Evolutionary conservation across 352 stramenopile genomes (phyloP).

Genomic region (Phytophthora tentaculata): DNA sequence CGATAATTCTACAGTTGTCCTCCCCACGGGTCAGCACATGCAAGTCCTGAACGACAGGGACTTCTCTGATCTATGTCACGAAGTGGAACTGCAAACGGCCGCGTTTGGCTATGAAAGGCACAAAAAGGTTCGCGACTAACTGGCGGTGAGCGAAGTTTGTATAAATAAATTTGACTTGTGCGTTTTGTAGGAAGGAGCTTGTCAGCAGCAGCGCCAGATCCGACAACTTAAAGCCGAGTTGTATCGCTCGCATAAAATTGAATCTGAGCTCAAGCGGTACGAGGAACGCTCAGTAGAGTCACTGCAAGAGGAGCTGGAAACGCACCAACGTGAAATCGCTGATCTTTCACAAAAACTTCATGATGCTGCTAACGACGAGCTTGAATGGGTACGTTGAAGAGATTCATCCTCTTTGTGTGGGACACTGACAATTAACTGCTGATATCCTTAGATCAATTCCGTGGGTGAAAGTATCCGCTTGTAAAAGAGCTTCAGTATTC

Average conservation of each 20-base stretch:
- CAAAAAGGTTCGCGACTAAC: conserved; percentile 31
- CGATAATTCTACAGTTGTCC: not conserved
- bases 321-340: not conserved
- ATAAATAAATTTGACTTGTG: not conserved
- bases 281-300: conserved; percentile 20
- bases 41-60: conserved; percentile 12
- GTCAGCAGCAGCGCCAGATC: conserved; percentile 11
- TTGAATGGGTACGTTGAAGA: not conserved
- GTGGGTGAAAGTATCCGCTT: too few relatives aligned
- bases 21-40: conserved; percentile 7
- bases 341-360: conserved; percentile 2
- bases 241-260: conserved; percentile 10
- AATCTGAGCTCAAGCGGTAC: conserved; percentile 15
- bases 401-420: not conserved
- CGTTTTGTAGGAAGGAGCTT: conserved; percentile 17
- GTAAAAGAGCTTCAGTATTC: too few relatives aligned
- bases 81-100: conserved; percentile 9
- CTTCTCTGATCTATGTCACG: conserved; percentile 11
- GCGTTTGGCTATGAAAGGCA: conserved; percentile 14
- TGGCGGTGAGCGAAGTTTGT: not conserved
- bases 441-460: too few relatives aligned
- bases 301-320: conserved; percentile 6
- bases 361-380: not conserved
- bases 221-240: conserved; percentile 26
- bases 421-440: not conserved